Conservation (phyloP, 2,329 filamentous ascomycete genomes). For the Hawksworthiomyces lignivorus region DNA sequence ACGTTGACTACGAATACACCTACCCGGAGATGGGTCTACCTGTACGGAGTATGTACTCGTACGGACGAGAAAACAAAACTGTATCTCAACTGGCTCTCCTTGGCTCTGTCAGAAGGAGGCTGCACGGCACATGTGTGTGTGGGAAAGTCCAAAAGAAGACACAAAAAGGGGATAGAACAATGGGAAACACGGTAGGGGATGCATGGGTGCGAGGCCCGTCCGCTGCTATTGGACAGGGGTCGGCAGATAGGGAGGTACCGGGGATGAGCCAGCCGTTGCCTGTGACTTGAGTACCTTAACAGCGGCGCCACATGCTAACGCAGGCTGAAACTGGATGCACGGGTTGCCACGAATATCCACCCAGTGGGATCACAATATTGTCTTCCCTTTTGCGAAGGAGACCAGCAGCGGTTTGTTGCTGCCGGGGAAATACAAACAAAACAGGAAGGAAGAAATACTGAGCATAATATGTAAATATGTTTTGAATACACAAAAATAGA, state of each 20-base stretch:
- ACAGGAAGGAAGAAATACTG: neutral
- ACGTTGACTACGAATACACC: no score
- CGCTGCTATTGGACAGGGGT: constrained; percentile 9
- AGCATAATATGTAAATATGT: no score
- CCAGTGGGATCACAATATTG: constrained; percentile 3
- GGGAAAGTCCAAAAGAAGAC: no score
- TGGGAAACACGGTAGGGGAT: neutral
- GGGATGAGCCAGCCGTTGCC: constrained; percentile 3
- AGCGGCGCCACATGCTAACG: neutral
- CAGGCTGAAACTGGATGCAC: constrained; percentile 9
- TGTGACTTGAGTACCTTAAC: neutral
- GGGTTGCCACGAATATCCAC: constrained; percentile 3
- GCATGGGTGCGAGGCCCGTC: no score
- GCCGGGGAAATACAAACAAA: neutral
- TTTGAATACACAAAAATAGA: no score
- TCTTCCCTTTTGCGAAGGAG: neutral
- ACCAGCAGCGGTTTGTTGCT: constrained; percentile 1
- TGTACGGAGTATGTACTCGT: no score
- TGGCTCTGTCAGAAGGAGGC: no score
- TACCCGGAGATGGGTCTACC: no score
- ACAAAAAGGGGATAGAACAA: neutral
- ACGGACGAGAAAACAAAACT: no score
- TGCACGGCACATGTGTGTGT: no score
- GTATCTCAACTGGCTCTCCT: no score
- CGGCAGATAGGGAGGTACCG: constrained; percentile 11